These are phyloP conservation scores for Nigrograna mackinnonii DNA, from an alignment of 2,329 filamentous ascomycete genomes.

Conservation along the genomic window DNA sequence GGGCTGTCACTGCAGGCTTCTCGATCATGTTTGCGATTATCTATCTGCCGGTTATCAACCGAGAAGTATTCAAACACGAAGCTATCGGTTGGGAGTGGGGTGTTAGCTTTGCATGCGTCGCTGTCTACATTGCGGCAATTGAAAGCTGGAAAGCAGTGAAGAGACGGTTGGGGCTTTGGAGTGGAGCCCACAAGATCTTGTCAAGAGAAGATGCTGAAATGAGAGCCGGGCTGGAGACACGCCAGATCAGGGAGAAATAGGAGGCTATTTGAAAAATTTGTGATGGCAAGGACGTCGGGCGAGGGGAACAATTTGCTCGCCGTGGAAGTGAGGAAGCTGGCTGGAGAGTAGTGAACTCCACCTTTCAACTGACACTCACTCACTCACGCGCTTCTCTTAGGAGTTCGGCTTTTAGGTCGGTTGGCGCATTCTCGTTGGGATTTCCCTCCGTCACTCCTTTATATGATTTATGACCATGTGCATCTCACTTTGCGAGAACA, in stretches of 20 bases:
- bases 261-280: too few species aligned
- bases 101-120: constrained; percentile 44
- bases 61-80: constrained; percentile 49
- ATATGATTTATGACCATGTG: too few species aligned
- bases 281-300: too few species aligned
- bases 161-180: constrained; percentile 38
- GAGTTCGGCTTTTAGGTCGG: too few species aligned
- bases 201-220: constrained; percentile 40
- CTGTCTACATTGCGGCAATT: constrained; percentile 45
- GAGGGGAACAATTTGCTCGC: too few species aligned
- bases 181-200: constrained; percentile 32
- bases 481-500: too few species aligned
- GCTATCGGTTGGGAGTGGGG: constrained; percentile 52
- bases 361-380: too few species aligned
- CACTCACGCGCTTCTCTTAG: too few species aligned
- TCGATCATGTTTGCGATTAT: constrained; percentile 49
- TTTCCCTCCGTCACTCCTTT: too few species aligned
- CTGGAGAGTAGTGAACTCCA: too few species aligned
- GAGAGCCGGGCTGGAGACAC: constrained; percentile 23
- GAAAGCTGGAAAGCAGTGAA: constrained; percentile 52
- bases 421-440: too few species aligned
- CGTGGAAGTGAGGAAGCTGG: too few species aligned
- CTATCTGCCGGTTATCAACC: constrained; percentile 51
- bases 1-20: constrained; percentile 46
- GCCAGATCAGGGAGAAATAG: constrained; percentile 5